Evolutionary conservation across 1,284 basidiomycete genomes (phyloP).

Genomic region (Cryptococcus sp.): DNA sequence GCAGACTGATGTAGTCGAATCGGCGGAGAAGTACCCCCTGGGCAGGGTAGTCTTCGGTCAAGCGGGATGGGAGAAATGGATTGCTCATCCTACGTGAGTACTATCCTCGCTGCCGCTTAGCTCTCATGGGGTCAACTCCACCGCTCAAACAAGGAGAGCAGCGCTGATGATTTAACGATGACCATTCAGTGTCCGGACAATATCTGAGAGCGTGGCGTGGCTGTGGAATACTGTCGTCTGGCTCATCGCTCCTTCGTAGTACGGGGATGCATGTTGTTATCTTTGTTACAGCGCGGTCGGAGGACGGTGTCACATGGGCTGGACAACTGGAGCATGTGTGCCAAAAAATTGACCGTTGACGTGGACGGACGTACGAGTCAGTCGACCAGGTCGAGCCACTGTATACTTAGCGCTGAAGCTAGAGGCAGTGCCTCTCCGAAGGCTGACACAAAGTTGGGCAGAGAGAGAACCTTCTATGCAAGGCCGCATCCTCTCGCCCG

Average conservation of each 20-base stretch:
- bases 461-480: no score
- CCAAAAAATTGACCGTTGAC: no score
- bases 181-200: constrained; percentile 11
- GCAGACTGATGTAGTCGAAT: not conserved
- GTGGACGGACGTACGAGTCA: no score
- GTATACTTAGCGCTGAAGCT: no score
- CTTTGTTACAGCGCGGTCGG: no score
- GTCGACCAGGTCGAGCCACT: no score
- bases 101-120: not conserved
- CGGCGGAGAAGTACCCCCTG: constrained; percentile 1
- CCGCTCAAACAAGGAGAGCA: not conserved
- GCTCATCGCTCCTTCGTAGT: constrained; percentile 9
- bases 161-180: not conserved
- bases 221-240: constrained; percentile 33
- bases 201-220: constrained; percentile 22
- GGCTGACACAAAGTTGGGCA: no score
- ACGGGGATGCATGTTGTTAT: no score
- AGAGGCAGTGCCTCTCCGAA: no score
- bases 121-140: not conserved
- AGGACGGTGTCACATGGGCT: no score
- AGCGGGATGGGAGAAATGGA: constrained; percentile 20
- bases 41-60: constrained; percentile 21
- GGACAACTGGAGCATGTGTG: no score
- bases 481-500: no score
- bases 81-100: constrained; percentile 30